Conservation (phyloP, 257 asterid genomes). For the Gentiana macrophylla region DNA sequence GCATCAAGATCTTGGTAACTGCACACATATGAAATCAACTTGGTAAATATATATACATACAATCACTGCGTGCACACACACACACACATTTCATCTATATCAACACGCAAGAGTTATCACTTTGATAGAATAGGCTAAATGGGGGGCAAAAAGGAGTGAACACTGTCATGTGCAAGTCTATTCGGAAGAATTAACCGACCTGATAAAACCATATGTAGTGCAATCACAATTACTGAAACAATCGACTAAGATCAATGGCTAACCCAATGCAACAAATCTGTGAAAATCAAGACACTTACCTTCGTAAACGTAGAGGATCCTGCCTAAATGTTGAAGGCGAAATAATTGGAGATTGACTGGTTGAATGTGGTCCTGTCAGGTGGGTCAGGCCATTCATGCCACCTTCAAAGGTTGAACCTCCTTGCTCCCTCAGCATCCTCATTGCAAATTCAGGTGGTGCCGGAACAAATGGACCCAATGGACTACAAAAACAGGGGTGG, state of each 20-base stretch:
- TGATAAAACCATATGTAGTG: too few species aligned
- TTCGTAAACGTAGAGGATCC: constrained; percentile 94
- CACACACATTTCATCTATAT: too few species aligned
- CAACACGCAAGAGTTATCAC: too few species aligned
- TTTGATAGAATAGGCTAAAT: too few species aligned
- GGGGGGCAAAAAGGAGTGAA: too few species aligned
- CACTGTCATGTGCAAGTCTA: too few species aligned
- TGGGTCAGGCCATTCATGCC: constrained; percentile 44
- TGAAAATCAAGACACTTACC: constrained; percentile 28
- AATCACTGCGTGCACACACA: too few species aligned
- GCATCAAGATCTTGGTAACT: constrained; percentile 99
- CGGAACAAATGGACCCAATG: constrained; percentile 95
- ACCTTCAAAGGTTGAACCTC: constrained; percentile 89
- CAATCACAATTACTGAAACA: too few species aligned
- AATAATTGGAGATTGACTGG: constrained; percentile 66
- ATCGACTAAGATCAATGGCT: too few species aligned
- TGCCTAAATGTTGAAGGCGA: constrained; percentile 68
- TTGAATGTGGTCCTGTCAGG: constrained; percentile 48
- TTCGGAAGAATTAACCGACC: too few species aligned
- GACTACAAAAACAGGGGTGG: constrained; percentile 31
- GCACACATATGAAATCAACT: constrained; percentile 15
- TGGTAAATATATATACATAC: background rate
- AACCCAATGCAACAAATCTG: background rate
- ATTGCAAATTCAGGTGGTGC: constrained; percentile 99
- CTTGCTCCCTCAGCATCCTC: constrained; percentile 93